Percentiles rank a stretch among this genome's conserved stretches.
These are phyloP conservation scores for Yamadazyma atlantica DNA, from an alignment of 1,139 yeast genomes.

Conservation along the genomic window DNA sequence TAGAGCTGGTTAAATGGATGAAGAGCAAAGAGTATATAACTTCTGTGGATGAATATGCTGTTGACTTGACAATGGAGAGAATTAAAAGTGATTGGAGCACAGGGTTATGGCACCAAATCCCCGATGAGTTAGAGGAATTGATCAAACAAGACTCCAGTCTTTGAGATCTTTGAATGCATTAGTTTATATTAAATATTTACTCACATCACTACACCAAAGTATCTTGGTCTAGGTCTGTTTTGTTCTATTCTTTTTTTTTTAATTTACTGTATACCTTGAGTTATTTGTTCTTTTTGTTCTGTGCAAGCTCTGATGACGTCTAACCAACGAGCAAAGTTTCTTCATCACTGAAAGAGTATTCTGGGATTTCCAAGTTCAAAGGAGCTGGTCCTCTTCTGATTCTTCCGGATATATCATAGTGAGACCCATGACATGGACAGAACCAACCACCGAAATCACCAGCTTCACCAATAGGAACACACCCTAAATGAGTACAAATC, in stretches of 20 bases:
- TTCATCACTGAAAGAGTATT: slow-evolving; percentile 77
- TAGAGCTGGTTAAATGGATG: slow-evolving; percentile 20
- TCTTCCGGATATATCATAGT: slow-evolving; percentile 99
- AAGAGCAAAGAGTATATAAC: slow-evolving; percentile 10
- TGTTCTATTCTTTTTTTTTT: too few species aligned
- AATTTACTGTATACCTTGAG: too few species aligned
- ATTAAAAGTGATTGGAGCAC: slow-evolving; percentile 23
- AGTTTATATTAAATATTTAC: too few species aligned
- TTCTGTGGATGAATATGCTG: slow-evolving; percentile 11
- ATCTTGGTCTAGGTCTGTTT: too few species aligned
- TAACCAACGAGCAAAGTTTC: slow-evolving; percentile 77
- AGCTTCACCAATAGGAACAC: slow-evolving; percentile 99
- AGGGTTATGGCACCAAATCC: too few species aligned
- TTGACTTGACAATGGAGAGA: slow-evolving; percentile 18
- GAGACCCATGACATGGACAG: slow-evolving; percentile 99
- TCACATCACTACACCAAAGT: too few species aligned
- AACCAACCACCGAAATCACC: slow-evolving; percentile 99
- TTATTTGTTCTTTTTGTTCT: background rate
- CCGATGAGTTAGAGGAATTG: too few species aligned
- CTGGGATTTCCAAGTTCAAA: slow-evolving; percentile 94
- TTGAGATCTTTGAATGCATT: too few species aligned
- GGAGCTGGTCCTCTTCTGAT: slow-evolving; percentile 99
- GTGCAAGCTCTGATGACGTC: slow-evolving; percentile 5
- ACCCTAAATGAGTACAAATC: slow-evolving; percentile 99
- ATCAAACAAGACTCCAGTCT: too few species aligned